Evolutionary conservation across 345 rosid species (phyloP).

Genomic region (Salix caprea): DNA sequence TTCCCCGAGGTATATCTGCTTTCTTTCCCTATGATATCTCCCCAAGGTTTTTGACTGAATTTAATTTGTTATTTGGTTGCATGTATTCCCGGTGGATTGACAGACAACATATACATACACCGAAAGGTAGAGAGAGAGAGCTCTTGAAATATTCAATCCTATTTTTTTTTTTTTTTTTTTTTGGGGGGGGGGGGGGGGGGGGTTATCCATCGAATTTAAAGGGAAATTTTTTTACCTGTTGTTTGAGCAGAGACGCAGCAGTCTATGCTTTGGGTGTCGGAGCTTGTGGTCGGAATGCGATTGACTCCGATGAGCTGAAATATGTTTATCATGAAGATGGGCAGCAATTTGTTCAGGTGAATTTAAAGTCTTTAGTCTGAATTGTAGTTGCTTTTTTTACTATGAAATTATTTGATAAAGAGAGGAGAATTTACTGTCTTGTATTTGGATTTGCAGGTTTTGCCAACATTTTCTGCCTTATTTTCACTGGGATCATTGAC

Average conservation of each 20-base stretch:
- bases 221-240: background rate
- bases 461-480: constrained; percentile 80
- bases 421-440: background rate
- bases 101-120: constrained; percentile 49
- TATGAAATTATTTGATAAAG: background rate
- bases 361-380: too few species aligned
- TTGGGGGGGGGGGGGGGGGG: too few species aligned
- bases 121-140: constrained; percentile 44
- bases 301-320: constrained; percentile 69
- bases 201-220: background rate
- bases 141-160: background rate
- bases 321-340: constrained; percentile 71
- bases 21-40: background rate
- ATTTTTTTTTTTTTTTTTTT: too few species aligned
- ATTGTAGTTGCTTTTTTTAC: background rate
- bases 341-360: constrained; percentile 61
- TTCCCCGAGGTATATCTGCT: constrained; percentile 51
- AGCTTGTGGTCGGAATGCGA: constrained; percentile 65
- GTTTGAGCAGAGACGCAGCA: constrained; percentile 54
- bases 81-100: background rate
- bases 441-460: constrained; percentile 40
- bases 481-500: constrained; percentile 32
- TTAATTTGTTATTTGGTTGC: background rate
- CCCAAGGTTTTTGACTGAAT: background rate
- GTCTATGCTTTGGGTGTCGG: constrained; percentile 85